Evolutionary conservation across 2,329 filamentous ascomycete genomes (phyloP), one percentile per base, ranked within the genome.

Genomic region (Balansia obtecta): DNA sequence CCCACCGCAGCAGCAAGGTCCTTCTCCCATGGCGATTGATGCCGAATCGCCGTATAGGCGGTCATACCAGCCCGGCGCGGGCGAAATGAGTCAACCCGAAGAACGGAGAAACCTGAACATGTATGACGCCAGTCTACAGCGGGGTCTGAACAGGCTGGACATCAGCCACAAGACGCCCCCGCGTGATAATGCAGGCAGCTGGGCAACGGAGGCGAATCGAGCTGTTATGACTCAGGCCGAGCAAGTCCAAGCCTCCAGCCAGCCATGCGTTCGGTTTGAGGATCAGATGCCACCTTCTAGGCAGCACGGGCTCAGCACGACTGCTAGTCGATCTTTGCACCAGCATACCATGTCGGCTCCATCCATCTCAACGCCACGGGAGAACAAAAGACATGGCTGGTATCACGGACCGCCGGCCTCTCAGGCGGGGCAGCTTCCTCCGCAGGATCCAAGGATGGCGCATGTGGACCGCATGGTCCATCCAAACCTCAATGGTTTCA

Each of bases 1-100:
- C 8, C 77, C 79, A 1, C 80, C 83, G 8, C 77, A 79, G 2
- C 76, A 80, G 46, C 79, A 83, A 45, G 76, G 77, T 49, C 73
- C 79, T 2, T 89, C 86, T 48, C 86, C 88, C 0, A 90, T 93
- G 86, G 78, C 85, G 61, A 68, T 89, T 10, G 88, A 95, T 57
- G 59, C 68, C 34, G 64, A 77, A 58, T 49, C 68, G 54, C 34
- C 68, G 53, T 57, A 68, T 63, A 64, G 65, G n/a, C 55, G 58
- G 2, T 37, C 52, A 8, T 62, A 62, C 27, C 61, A 60, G 27
- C 58, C 58, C 3, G 56, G 61, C 5, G 55, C 58, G 11, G 53
- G 60, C 16, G 65, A 68, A 22, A 56, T 58, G 6, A 58, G 63
- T 10, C 60, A 61, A 11, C 53, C 63, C 4, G 73, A 78, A 8